These are phyloP conservation scores for Crucibulum cyathiforme DNA, from an alignment of 1,284 basidiomycete species.

Conservation along the genomic window DNA sequence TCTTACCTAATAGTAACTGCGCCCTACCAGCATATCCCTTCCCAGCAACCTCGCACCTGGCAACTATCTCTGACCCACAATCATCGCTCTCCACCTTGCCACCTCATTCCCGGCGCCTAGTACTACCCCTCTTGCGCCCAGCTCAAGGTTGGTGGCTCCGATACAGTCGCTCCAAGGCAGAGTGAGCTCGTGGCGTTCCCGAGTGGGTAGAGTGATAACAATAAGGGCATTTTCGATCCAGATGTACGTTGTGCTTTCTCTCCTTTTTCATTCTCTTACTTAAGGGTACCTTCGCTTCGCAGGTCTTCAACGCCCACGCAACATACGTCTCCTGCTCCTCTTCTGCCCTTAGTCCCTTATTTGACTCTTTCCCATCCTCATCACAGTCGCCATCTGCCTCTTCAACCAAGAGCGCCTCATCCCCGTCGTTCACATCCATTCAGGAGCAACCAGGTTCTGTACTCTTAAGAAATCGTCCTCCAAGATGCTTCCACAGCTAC, in stretches of 20 bases:
- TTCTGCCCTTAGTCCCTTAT: too few relatives aligned
- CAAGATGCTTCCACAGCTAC: too few relatives aligned
- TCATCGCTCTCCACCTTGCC: constrained; percentile 73
- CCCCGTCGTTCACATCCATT: too few relatives aligned
- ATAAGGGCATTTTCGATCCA: constrained; percentile 59
- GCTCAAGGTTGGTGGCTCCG: constrained; percentile 58
- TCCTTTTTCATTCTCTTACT: constrained; percentile 11
- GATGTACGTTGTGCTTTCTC: constrained; percentile 49
- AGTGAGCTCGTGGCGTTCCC: constrained; percentile 63
- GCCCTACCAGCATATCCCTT: constrained; percentile 53
- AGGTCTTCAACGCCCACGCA: constrained; percentile 11
- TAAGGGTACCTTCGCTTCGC: too few relatives aligned
- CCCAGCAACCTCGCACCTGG: constrained; percentile 63
- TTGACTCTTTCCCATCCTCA: too few relatives aligned
- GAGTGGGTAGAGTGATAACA: constrained; percentile 65
- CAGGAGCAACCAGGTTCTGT: too few relatives aligned
- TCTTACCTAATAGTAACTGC: constrained; percentile 25
- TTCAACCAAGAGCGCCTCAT: too few relatives aligned
- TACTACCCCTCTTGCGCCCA: constrained; percentile 78
- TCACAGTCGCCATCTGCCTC: too few relatives aligned
- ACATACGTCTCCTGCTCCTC: constrained; percentile 39
- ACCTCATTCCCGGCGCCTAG: constrained; percentile 60
- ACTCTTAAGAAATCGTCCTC: too few relatives aligned
- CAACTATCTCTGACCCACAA: constrained; percentile 72
- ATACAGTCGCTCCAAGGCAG: constrained; percentile 47